Evolutionary conservation across 2,329 filamentous ascomycete species (phyloP).

Genomic region (Phyllosticta paracitricarpa): DNA sequence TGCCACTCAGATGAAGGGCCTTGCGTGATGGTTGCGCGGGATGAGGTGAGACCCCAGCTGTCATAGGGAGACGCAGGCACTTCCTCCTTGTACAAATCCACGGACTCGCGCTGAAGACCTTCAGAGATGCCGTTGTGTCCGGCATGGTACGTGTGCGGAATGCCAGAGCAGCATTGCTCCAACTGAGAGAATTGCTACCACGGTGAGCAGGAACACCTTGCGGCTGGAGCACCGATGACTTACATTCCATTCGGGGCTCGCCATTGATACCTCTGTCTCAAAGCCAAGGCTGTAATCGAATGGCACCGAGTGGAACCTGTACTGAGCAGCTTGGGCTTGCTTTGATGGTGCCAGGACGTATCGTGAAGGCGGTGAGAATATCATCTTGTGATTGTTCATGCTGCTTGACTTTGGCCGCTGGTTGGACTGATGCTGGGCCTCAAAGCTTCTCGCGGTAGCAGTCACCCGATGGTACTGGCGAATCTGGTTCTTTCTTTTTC

Average conservation of each 20-base stretch:
- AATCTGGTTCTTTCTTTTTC: not conserved
- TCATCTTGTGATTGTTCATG: not conserved
- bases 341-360: not conserved
- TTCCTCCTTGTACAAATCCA: not conserved
- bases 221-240: not conserved
- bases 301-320: not conserved
- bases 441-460: not conserved
- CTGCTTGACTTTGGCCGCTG: not conserved
- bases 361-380: not conserved
- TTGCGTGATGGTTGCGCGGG: not conserved
- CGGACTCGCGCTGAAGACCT: not conserved
- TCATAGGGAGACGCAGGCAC: not conserved
- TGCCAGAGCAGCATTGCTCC: not conserved
- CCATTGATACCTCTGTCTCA: slow-evolving; percentile 5
- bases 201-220: not conserved
- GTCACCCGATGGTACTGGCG: not conserved
- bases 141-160: not conserved
- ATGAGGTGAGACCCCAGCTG: not conserved
- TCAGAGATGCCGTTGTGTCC: not conserved
- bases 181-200: not conserved
- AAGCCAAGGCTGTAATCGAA: not conserved
- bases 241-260: slow-evolving; percentile 5
- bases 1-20: not conserved
- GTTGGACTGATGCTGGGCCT: not conserved
- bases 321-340: not conserved